Conservation (phyloP, 2,329 filamentous ascomycete genomes). For the Aspergillus luchuensis region DNA sequence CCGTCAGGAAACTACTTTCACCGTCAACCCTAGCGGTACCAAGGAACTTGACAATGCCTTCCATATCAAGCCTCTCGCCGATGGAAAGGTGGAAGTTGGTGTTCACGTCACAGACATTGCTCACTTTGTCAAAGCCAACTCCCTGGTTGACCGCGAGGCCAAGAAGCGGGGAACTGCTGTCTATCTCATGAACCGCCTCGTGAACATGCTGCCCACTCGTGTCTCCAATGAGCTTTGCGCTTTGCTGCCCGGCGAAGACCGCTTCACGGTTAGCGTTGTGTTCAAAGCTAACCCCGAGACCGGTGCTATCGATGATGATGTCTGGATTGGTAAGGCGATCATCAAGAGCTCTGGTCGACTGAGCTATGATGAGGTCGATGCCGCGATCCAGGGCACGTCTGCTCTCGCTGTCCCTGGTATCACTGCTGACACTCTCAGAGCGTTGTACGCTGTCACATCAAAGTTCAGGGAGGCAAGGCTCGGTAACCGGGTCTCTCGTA, state of each 20-base stretch:
- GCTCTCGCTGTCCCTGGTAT: conserved; percentile 66
- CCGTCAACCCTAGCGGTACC: conserved; percentile 84
- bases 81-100: conserved; percentile 90
- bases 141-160: conserved; percentile 91
- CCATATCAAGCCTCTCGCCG: conserved; percentile 79
- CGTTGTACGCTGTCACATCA: conserved; percentile 76
- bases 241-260: conserved; percentile 80
- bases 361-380: conserved; percentile 81
- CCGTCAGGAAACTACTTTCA: conserved; percentile 84
- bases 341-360: conserved; percentile 90
- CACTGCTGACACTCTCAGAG: conserved; percentile 74
- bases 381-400: conserved; percentile 67
- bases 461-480: conserved; percentile 90
- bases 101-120: conserved; percentile 93
- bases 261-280: conserved; percentile 87
- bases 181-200: conserved; percentile 87
- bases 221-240: conserved; percentile 87
- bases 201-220: conserved; percentile 82
- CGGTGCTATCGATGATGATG: conserved; percentile 81
- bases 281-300: conserved; percentile 85
- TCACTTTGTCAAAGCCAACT: conserved; percentile 96
- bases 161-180: conserved; percentile 98
- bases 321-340: conserved; percentile 91
- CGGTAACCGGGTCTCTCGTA: conserved; percentile 73
- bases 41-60: conserved; percentile 90